Base-by-base conservation (phyloP, 2,329 filamentous ascomycete species). In the Trichoderma gracile region DNA sequence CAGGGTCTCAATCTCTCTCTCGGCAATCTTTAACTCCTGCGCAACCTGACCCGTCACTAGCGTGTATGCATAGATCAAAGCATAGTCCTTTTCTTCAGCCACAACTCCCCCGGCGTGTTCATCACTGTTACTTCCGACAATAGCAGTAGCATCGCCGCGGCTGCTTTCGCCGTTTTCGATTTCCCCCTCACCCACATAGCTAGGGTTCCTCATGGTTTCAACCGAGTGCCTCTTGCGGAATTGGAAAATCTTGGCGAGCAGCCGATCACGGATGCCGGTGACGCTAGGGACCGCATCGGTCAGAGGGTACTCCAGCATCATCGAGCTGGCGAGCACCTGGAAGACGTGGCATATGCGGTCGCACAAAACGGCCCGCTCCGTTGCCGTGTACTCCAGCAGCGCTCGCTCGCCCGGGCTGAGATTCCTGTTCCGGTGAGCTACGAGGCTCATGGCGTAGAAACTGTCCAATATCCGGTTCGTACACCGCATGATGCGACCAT, bases 361-460 rank as follows among this genome's bases (percentile, higher is more conserved):
- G 70, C 91, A 94, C 45, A 97, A 81, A 67, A 92, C 87, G 10
- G 85, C 87, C 52, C 93, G 85, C 76, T 97, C 92, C n/a, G 85
- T 81, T 1, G 86, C 83, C 1, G 93, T 97, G 74, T 89, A 92
- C 66, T 84, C 82, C 40, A 97, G 78, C 54, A 96, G 82, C 8
- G 89, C 87, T 59, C 88, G 86, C 77, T 97, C 93, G 2, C 93
- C 92, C 33, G 88, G 84, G 5, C 87, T 91, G 1, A 90, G 84
- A 53, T 85, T 85, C 4, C 89, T 80, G 65, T 93, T 90, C 71
- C 92, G 93, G 73, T 89, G 83, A 49, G 96, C 92, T 65, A 96
- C 88, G 10, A 96, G 86, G 69, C 93, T 95, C 90, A 97, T 96
- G 64, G 92, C 91, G 72, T 96, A 92, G 74, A 97, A 96, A 25